A percentile compares a stretch with the other conserved stretches of the same genome.
phyloP scores from a whole-genome alignment of 208 protist genomes.

The Trypanosoma rangeli region DNA sequence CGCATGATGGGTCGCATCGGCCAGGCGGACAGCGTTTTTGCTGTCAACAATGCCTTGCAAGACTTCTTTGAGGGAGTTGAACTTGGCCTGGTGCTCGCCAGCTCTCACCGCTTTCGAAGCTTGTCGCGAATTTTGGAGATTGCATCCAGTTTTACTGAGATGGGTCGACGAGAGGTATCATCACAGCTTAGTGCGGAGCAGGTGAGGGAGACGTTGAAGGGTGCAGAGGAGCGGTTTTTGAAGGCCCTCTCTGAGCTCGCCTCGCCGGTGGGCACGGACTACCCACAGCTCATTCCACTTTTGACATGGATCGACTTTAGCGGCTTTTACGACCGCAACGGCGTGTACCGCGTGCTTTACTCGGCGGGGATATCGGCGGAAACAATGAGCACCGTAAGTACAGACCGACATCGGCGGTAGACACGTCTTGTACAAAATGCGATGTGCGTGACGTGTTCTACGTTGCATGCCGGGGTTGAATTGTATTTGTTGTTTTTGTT shows the following conservation, averaged over 20 bases:
- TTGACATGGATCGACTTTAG: constrained; percentile 88
- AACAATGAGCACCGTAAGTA: constrained; percentile 4
- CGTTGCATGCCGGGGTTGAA: neutral
- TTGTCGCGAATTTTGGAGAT: constrained; percentile 67
- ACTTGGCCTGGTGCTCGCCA: constrained; percentile 70
- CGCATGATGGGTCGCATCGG: constrained; percentile 63
- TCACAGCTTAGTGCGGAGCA: constrained; percentile 46
- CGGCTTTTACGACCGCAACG: constrained; percentile 79
- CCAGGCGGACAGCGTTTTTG: constrained; percentile 69
- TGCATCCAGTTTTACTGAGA: constrained; percentile 70
- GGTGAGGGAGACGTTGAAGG: constrained; percentile 41
- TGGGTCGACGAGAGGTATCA: constrained; percentile 51
- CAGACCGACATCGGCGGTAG: constrained; percentile 8
- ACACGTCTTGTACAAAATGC: neutral
- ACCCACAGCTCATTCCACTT: constrained; percentile 80
- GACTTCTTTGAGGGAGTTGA: constrained; percentile 79
- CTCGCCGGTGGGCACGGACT: constrained; percentile 73
- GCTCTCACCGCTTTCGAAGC: constrained; percentile 69
- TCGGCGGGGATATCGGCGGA: constrained; percentile 21
- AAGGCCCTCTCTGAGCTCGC: constrained; percentile 75
- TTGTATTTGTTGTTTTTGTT: neutral
- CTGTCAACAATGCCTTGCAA: constrained; percentile 62
- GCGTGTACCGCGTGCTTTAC: constrained; percentile 84
- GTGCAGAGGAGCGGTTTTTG: constrained; percentile 64
- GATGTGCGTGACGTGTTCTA: neutral